Evolutionary conservation across 2,329 filamentous ascomycete genomes (phyloP).

Genomic region (Arthroderma sp.): DNA sequence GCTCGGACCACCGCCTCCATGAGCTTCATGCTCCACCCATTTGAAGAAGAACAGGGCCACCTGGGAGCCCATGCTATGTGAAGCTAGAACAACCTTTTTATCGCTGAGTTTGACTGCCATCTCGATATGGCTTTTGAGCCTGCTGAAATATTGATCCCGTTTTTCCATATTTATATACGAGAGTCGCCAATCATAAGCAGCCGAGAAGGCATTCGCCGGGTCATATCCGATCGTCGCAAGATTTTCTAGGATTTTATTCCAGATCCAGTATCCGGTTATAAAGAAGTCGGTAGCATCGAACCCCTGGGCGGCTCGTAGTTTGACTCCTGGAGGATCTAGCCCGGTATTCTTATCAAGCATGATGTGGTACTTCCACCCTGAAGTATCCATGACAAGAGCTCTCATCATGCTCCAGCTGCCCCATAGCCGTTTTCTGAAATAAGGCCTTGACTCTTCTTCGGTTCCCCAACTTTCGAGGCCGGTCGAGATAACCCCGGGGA

Average conservation of each 20-base stretch:
- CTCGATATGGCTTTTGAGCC: conserved; percentile 83
- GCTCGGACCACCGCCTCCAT: conserved; percentile 64
- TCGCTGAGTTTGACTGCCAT: conserved; percentile 58
- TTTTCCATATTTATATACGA: conserved; percentile 81
- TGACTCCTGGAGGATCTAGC: conserved; percentile 77
- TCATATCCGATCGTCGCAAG: conserved; percentile 93
- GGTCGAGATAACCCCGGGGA: conserved; percentile 93
- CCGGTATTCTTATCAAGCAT: conserved; percentile 92
- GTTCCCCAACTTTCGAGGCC: conserved; percentile 96
- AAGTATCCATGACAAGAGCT: conserved; percentile 82
- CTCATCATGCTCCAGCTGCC: conserved; percentile 99
- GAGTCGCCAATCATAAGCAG: conserved; percentile 80
- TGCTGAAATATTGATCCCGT: conserved; percentile 85
- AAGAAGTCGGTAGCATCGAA: conserved; percentile 94
- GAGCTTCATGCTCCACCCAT: conserved; percentile 65
- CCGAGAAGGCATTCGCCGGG: conserved; percentile 57
- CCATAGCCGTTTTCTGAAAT: conserved; percentile 91
- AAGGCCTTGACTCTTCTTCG: conserved; percentile 66
- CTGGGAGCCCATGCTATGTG: conserved; percentile 96
- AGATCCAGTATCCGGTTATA: conserved; percentile 85
- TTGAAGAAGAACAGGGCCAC: conserved; percentile 73
- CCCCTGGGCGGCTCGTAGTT: conserved; percentile 83
- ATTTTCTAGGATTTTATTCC: conserved; percentile 98
- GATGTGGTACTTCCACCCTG: conserved; percentile 87
- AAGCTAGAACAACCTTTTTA: conserved; percentile 72